Base-by-base conservation (phyloP, 2,329 filamentous ascomycete genomes). In the Diaporthe capsici region DNA sequence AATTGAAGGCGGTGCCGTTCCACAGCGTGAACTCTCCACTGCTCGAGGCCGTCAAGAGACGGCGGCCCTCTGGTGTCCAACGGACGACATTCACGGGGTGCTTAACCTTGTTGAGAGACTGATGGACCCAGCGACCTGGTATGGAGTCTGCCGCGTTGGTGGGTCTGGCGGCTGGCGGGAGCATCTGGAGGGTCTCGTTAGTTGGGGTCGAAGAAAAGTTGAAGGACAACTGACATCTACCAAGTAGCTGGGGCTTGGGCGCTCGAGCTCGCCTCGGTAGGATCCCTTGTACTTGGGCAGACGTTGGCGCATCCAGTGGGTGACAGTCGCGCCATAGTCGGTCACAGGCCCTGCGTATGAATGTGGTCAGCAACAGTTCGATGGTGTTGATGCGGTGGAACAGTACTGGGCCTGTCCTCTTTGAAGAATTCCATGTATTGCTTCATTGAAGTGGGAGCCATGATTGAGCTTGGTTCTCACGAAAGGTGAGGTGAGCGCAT, bases 1-100 rank as follows among this genome's bases (percentile, higher is more conserved):
- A 99, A 84, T 99, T 98, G 90, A 99, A 99, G 34, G 95, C 96
- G 58, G 96, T 98, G 78, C 97, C 97, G 83, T 99, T 99, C 97
- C 97, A 99, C 4, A 99, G 86, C 53, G 97, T 99, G 81, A 99
- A 99, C 83, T 99, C 97, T 81, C 97, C 97, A 83, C 96, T 98
- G 79, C 95, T 98, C 0, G 96, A 98, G 31, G 95, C 97, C 0
- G 97, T 98, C 82, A 99, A 89, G 74, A 99, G 87, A 79, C 97
- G 90, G 77, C 97, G 93, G 39, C 97, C 97, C 84, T 99, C 97
- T 9, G 97, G 97, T 22, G 97, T 99, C 97, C 97, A 99, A 83
- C 95, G 92, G 55, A 99, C 96, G 12, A 98, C 95, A 78, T 98
- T 98, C 82, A 99, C 94, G 2, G 97, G 97, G 80, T 98, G 97